Evolutionary conservation across 2,329 filamentous ascomycete species (phyloP), one percentile per base, ranked within the genome.

Genomic region (Ascocoryne sarcoides): DNA sequence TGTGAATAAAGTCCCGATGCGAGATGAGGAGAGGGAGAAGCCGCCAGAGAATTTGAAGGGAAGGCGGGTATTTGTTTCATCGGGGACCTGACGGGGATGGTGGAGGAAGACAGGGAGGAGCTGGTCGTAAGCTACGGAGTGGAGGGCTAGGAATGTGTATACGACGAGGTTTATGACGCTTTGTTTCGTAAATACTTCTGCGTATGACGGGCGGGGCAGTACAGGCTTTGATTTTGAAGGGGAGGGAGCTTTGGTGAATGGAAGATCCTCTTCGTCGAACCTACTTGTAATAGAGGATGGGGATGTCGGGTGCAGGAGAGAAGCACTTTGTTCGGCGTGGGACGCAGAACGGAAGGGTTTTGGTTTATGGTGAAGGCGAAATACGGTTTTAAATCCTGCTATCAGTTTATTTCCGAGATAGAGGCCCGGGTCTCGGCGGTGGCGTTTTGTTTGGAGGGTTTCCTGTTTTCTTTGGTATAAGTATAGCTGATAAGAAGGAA

Each of bases 81-180:
- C 62, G 4, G 68, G 61, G 4, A 69, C 57, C 51, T 79, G 69
- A 1, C 62, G 62, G 0, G 83, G 82, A 49, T 86, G 82, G 62
- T 94, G 84, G 55, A 95, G 73, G 60, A 94, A 94, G 1, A 95
- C 86, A 3, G 88, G 84, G 1, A 96, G 74, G 2, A 90, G 70
- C 57, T 94, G 88, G 61, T 96, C 90, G 57, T 80, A 95, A 1
- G 86, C 80, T 21, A 40, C 21, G 14, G 20, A 35, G 17, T 48
- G 45, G 2, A 51, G 28, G 1, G 49, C 36, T n/a, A 73, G 71
- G 49, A 76, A 70, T 3, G 71, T 73, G 39, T 47, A 44, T 16
- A 37, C 35, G 34, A 42, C 47, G 1, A 96, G 69, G 49, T 89
- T 84, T 40, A 92, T 69, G 21, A 73, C 70, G 1, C 85, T 84